phyloP scores from a whole-genome alignment of 1,284 basidiomycete genomes.

The Sporisorium graminicola region DNA sequence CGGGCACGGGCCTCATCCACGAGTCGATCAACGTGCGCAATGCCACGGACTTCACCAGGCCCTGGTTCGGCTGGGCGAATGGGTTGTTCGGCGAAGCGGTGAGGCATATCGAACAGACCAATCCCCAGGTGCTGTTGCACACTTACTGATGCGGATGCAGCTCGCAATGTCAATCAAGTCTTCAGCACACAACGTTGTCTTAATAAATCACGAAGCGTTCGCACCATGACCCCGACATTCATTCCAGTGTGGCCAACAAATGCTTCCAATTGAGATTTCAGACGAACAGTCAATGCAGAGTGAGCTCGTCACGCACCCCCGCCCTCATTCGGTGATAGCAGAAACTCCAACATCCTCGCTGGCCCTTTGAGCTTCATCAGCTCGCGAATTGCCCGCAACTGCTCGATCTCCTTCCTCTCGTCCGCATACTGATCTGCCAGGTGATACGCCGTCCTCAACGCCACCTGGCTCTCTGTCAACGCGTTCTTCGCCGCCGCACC shows the following conservation, averaged over 20 bases:
- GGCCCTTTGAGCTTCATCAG: constrained; percentile 49
- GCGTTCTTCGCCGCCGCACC: constrained; percentile 1
- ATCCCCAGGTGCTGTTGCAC: constrained; percentile 37
- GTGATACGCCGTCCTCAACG: constrained; percentile 30
- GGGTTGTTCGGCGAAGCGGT: constrained; percentile 57
- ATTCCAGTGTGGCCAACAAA: background rate
- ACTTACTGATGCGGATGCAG: constrained; percentile 2
- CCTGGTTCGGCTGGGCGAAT: constrained; percentile 61
- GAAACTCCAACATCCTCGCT: constrained; percentile 40
- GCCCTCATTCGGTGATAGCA: constrained; percentile 34
- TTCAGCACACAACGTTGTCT: background rate
- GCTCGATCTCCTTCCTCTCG: constrained; percentile 49
- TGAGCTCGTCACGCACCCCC: background rate
- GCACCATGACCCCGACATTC: background rate
- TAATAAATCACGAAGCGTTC: background rate
- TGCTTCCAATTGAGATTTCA: background rate
- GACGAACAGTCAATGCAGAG: too few relatives aligned
- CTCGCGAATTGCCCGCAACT: constrained; percentile 56
- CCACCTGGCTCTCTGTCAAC: constrained; percentile 9
- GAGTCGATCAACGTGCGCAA: constrained; percentile 58
- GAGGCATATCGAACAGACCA: constrained; percentile 48
- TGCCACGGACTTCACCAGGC: constrained; percentile 52
- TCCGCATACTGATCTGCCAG: constrained; percentile 29
- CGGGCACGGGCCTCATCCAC: constrained; percentile 61
- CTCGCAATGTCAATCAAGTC: background rate